Conservation (phyloP, 305 asterid genomes). For the Fraxinus baroniana region DNA sequence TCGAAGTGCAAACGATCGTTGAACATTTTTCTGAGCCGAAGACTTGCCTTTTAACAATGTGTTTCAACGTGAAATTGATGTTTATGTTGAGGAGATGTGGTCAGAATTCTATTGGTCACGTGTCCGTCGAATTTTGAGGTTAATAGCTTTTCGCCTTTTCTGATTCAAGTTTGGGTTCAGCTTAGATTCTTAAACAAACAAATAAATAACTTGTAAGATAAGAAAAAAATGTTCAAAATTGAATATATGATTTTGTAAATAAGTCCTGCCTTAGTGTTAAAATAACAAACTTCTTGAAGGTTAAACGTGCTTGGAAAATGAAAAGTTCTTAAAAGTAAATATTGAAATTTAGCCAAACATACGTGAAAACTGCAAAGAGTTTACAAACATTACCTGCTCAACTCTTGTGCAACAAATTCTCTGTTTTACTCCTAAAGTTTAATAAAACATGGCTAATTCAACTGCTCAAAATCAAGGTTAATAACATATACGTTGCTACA, state of each 20-base stretch:
- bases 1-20: neutral
- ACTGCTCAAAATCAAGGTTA: neutral
- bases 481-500: neutral
- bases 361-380: neutral
- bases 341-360: neutral
- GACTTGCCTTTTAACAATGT: neutral
- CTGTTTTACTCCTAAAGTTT: neutral
- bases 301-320: neutral
- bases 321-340: too few relatives aligned
- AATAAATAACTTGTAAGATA: neutral
- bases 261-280: neutral
- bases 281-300: neutral
- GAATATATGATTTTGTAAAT: neutral
- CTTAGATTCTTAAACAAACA: neutral
- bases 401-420: neutral
- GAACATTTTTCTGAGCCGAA: neutral
- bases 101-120: neutral
- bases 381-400: neutral
- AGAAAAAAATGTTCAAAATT: neutral
- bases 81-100: neutral
- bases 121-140: neutral
- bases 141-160: neutral
- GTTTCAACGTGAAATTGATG: neutral
- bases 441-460: neutral
- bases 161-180: neutral